These are phyloP conservation scores for Colletotrichum agaves DNA, from an alignment of 2,329 filamentous ascomycete species.

Conservation along the genomic window DNA sequence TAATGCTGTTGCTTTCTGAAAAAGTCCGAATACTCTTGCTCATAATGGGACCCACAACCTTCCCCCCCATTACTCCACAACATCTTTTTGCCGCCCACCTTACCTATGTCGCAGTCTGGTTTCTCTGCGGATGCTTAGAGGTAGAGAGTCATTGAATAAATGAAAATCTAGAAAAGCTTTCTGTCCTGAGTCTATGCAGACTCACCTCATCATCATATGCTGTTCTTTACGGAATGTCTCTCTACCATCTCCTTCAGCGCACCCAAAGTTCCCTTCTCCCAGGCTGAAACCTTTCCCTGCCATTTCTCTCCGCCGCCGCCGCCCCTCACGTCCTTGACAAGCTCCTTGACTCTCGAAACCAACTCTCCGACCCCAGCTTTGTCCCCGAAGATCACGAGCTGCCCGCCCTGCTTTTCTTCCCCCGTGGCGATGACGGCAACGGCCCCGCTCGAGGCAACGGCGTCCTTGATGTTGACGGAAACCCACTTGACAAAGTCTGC, in stretches of 20 bases:
- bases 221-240: not conserved
- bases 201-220: too few species aligned
- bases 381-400: constrained; percentile 43
- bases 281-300: constrained; percentile 46
- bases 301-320: constrained; percentile 45
- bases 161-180: too few species aligned
- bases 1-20: not conserved
- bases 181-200: not conserved
- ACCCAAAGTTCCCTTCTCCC: constrained; percentile 42
- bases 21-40: constrained; percentile 9
- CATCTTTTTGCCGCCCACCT: too few species aligned
- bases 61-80: too few species aligned
- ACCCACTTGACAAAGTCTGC: constrained; percentile 47
- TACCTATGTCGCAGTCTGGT: too few species aligned
- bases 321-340: constrained; percentile 43
- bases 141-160: too few species aligned
- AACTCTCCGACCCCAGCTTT: constrained; percentile 39
- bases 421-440: constrained; percentile 43
- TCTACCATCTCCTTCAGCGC: constrained; percentile 38
- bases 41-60: not conserved
- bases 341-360: constrained; percentile 37
- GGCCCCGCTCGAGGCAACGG: constrained; percentile 25
- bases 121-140: too few species aligned
- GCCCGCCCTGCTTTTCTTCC: constrained; percentile 41
- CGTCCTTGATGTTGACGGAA: constrained; percentile 41